Percentiles rank a stretch among this genome's conserved stretches.
These are phyloP conservation scores for Vitellaria paradoxa DNA, from an alignment of 179 eudicot genomes.

Conservation along the genomic window DNA sequence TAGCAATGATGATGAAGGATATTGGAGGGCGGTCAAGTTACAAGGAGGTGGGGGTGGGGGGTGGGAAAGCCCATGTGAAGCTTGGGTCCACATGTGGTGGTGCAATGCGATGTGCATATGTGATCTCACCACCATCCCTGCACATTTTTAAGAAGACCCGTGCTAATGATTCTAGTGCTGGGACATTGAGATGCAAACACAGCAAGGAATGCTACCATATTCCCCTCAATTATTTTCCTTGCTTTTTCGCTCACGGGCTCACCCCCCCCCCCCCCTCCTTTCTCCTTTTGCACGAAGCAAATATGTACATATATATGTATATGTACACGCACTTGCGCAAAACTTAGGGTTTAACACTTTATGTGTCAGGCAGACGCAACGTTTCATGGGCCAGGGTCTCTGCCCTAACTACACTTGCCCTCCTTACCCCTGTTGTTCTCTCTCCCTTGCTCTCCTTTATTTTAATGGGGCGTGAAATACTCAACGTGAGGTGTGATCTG, in stretches of 20 bases:
- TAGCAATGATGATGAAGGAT: conserved; percentile 20
- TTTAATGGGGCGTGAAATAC: background rate
- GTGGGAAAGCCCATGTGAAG: conserved; percentile 37
- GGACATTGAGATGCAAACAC: conserved; percentile 10
- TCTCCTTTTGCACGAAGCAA: background rate
- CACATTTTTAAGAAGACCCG: conserved; percentile 6
- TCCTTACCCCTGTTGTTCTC: background rate
- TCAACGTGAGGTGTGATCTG: conserved; percentile 8
- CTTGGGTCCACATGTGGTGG: conserved; percentile 21
- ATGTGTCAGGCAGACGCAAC: too few species aligned
- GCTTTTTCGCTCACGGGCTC: background rate
- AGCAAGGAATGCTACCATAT: conserved; percentile 14
- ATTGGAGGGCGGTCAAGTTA: conserved; percentile 15
- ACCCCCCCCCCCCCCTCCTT: background rate
- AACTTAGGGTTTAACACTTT: background rate
- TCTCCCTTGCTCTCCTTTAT: background rate
- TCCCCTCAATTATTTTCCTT: background rate
- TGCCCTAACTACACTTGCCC: conserved; percentile 4
- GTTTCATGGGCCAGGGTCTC: background rate
- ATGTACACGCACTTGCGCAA: background rate
- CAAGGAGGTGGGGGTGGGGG: conserved; percentile 4
- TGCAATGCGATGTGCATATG: background rate
- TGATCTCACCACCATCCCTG: background rate
- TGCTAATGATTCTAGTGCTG: conserved; percentile 18
- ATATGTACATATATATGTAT: background rate